Conservation (phyloP, 495 filamentous ascomycete genomes). For the Bathelium albidoporum region DNA sequence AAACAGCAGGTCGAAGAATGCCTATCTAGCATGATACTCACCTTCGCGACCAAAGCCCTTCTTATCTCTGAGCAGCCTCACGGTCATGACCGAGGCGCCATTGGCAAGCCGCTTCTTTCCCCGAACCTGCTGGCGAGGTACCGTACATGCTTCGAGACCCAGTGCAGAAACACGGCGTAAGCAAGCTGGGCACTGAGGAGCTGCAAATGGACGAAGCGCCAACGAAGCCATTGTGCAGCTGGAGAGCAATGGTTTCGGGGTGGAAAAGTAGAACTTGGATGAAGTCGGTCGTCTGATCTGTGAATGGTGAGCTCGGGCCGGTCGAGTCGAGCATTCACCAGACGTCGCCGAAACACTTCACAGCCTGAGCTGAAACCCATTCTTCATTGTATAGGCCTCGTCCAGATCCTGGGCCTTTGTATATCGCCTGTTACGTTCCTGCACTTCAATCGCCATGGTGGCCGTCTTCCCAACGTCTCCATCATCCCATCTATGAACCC, state of each 20-base stretch:
- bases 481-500: not conserved
- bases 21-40: conserved; percentile 19
- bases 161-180: conserved; percentile 21
- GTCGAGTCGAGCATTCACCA: not conserved
- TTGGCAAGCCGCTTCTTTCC: conserved; percentile 45
- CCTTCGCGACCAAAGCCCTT: conserved; percentile 49
- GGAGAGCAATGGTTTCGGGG: not conserved
- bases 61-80: conserved; percentile 50
- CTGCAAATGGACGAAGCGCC: conserved; percentile 14
- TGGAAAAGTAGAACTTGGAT: not conserved
- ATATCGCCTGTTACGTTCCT: not conserved
- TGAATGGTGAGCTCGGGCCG: not conserved
- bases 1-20: not conserved
- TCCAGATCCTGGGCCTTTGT: not conserved
- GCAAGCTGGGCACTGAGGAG: conserved; percentile 28
- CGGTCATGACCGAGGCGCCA: conserved; percentile 41
- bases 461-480: not conserved
- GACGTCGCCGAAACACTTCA: not conserved
- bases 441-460: not conserved
- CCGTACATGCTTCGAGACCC: conserved; percentile 12
- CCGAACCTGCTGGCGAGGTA: conserved; percentile 36
- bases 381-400: not conserved
- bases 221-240: conserved; percentile 3
- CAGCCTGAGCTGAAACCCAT: not conserved
- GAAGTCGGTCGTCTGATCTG: conserved; percentile 4